A percentile compares a stretch with the other conserved stretches of the same genome.
These are phyloP conservation scores for Macadamia tetraphylla DNA, from an alignment of 164 flowering plant genomes.

Conservation along the genomic window DNA sequence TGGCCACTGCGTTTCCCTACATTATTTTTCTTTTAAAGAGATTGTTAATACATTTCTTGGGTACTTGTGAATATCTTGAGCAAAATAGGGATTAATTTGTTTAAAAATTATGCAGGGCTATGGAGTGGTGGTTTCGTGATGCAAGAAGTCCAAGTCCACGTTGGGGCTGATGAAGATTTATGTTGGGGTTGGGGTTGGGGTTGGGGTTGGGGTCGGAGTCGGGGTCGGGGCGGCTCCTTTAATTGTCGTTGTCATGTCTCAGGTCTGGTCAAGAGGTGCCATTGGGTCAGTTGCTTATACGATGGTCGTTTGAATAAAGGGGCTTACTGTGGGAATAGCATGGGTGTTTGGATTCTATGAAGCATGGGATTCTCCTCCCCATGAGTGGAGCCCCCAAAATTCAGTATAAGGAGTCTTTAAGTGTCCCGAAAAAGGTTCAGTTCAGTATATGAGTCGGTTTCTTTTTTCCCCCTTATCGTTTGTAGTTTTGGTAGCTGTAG, in stretches of 20 bases:
- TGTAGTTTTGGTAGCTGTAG: background rate
- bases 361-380: background rate
- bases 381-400: background rate
- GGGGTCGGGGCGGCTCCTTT: background rate
- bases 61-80: too few relatives aligned
- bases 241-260: slow-evolving; percentile 1
- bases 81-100: background rate
- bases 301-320: background rate
- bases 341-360: background rate
- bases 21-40: too few relatives aligned
- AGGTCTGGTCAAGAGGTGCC: background rate
- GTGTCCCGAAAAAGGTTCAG: too few relatives aligned
- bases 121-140: background rate
- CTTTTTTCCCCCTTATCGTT: background rate
- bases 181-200: background rate
- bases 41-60: too few relatives aligned
- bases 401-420: background rate
- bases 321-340: background rate
- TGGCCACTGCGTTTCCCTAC: too few relatives aligned
- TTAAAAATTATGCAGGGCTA: background rate
- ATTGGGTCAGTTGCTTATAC: background rate
- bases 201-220: background rate
- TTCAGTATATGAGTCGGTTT: background rate
- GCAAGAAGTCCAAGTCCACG: background rate
- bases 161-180: background rate